Evolutionary conservation across 768 basidiomycete species (phyloP), one percentile per base, ranked within the genome.

Genomic region (Postia placenta): DNA sequence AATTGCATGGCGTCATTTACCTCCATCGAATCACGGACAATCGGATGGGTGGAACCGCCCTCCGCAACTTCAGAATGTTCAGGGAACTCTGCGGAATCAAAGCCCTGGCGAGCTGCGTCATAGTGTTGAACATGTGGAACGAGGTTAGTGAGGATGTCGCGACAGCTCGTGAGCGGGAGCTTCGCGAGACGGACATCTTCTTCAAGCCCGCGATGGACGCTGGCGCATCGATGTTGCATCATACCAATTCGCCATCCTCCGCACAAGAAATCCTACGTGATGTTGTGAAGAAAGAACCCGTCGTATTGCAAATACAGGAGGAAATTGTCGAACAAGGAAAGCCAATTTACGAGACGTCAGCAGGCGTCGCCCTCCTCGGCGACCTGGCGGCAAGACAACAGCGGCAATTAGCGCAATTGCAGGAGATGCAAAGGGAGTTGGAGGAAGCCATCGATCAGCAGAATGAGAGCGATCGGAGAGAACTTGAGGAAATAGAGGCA

Each of bases 391-490:
- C 19, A 11, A 47, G 51, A 38, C 49, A 52, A 19, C 15, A 38
- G 42, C 48, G 53, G 37, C 53, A 55, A 23, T 28, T 20, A 1
- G 39, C 33, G 39, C 41, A 63, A 28, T 28, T 55, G 30, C 26
- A 47, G 22, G 50, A 49, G 0, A 46, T 65, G 20, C 50, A 51
- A 33, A 43, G 54, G 26, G 64, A 64, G 7, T 48, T 64, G 26
- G 38, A 47, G 20, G 49, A 54, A n/a, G 49, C 27, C 14, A 54
- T 28, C 24, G 11, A 15, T 24, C 9, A 45, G 40, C 43, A 47
- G 12, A 33, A 49, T 9, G n/a, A 33, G 17, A 42, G 39, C 74
- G 74, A 49, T 1, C 79, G 79, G 78, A 70, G 66, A 4, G 63
- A 67, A 52, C 68, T 78, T 22, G 64, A 64, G 38, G 55, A 54